Base-by-base conservation (phyloP, 768 basidiomycete species). In the Hebeloma cylindrosporum region DNA sequence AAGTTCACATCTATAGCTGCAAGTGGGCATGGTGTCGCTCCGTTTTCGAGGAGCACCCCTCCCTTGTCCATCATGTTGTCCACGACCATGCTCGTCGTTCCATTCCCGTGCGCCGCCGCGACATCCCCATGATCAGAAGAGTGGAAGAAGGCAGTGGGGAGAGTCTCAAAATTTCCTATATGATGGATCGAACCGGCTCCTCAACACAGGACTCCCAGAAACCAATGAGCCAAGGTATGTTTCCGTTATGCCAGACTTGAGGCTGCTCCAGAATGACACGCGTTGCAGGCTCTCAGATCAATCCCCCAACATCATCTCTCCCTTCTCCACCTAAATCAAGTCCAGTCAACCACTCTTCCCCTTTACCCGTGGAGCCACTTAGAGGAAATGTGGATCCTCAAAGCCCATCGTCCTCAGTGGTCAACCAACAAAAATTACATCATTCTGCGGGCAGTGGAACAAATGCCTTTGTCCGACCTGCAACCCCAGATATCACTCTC, bases 1-100 rank as follows among this genome's bases (percentile, higher is more conserved):
- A 35, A 35, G 39, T 44, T 21, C 50, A 50, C 21, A 47, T 61
- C 5, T 49, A 70, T 47, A 53, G 64, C 9, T 82, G 80, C 60
- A 65, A 63, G 42, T 82, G 80, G 81, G 66, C 65, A 4, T 77
- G 77, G 74, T 83, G 81, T 40, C 64, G 74, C 2, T 58, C 59
- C 7, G 63, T 63, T 2, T 82, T 74, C 43, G 33, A 56, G 7
- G 66, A 53, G 20, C 59, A 64, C n/a, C 48, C 58, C 2, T 68
- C 68, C 11, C 70, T 82, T 20, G 56, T 63, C 2, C 50, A 63
- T 5, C 82, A 83, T 54, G 71, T 82, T 31, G 56, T 68, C 10
- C 56, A 63, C 20, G 70, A 75, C 8, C 82, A 83, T 55, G 66
- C 78, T 31, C 66, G 60, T 39, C 63, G 61, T 20, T 65, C 70